These are phyloP conservation scores for Arachis stenosperma DNA, from an alignment of 306 rosid genomes.

Conservation along the genomic window DNA sequence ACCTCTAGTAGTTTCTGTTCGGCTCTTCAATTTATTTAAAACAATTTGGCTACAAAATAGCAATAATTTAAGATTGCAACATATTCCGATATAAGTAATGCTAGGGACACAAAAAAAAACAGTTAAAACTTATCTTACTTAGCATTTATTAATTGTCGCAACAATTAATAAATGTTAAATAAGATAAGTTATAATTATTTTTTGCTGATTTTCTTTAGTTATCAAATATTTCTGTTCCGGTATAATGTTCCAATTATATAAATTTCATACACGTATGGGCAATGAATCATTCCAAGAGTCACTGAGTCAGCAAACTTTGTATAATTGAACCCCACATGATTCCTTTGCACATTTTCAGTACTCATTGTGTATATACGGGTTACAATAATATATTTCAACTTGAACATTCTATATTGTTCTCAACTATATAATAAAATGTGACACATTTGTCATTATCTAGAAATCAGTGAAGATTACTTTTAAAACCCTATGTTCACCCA, in stretches of 20 bases:
- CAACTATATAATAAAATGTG: not conserved
- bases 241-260: not conserved
- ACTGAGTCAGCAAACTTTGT: not conserved
- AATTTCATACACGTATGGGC: not conserved
- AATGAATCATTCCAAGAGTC: not conserved
- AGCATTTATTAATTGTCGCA: too few species aligned
- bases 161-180: too few species aligned
- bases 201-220: too few species aligned
- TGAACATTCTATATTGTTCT: not conserved
- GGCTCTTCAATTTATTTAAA: too few species aligned
- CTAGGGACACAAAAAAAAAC: too few species aligned
- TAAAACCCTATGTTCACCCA: not conserved
- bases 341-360: not conserved
- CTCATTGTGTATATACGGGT: not conserved
- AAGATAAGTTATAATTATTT: too few species aligned
- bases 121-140: too few species aligned
- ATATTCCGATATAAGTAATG: not conserved
- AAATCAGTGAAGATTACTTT: not conserved
- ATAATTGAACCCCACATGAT: not conserved
- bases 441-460: slow-evolving; percentile 5
- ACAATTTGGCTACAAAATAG: too few species aligned
- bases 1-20: too few species aligned
- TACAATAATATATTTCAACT: not conserved
- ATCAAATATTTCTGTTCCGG: too few species aligned
- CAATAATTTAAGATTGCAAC: not conserved